These are phyloP conservation scores for Rhododendron williamsianum DNA, from an alignment of 148 eudicot species.

Conservation along the genomic window DNA sequence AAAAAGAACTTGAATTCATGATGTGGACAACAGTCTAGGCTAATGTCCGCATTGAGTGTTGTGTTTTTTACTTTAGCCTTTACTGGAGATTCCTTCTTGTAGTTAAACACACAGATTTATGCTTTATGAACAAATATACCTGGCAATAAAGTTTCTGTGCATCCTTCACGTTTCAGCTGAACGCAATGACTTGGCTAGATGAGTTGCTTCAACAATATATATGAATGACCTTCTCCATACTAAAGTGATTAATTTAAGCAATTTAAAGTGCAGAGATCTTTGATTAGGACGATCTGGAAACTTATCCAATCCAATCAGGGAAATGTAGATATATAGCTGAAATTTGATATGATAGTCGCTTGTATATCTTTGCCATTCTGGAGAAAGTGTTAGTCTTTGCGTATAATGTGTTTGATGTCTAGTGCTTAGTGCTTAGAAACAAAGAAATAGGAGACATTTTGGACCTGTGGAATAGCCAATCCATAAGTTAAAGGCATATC, in stretches of 20 bases:
- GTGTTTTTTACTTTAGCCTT: background rate
- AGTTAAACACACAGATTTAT: background rate
- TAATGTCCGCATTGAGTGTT: background rate
- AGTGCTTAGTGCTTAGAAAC: background rate
- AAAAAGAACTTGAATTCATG: background rate
- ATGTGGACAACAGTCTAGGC: background rate
- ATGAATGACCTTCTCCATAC: no score
- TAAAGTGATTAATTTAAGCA: background rate
- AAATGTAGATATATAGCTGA: background rate
- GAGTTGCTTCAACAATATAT: background rate
- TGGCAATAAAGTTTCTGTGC: background rate
- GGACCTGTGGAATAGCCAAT: background rate
- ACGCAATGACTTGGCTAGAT: background rate
- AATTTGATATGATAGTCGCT: background rate
- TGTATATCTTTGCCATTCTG: background rate
- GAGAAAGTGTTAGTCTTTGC: background rate
- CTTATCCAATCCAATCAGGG: background rate
- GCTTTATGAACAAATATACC: background rate
- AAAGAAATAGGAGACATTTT: background rate
- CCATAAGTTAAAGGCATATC: background rate
- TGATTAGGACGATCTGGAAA: background rate
- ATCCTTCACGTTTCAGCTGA: background rate
- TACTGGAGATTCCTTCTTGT: background rate
- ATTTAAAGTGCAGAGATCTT: no score
- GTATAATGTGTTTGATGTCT: background rate